These are phyloP conservation scores for Sanghuangporus weigelae DNA, from an alignment of 1,284 basidiomycete genomes.

Conservation along the genomic window DNA sequence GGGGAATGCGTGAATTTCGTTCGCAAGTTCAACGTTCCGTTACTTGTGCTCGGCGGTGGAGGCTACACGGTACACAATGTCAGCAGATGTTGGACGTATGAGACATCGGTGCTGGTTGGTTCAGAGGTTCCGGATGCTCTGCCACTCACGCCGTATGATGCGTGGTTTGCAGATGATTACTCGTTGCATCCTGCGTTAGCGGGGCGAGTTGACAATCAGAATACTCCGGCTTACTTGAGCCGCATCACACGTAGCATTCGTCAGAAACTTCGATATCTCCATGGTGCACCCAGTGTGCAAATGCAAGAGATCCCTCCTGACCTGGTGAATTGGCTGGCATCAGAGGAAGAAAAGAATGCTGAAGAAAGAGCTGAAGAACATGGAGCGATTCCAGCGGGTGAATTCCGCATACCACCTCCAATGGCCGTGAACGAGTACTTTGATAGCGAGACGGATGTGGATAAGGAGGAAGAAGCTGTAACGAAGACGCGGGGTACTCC, in stretches of 20 bases:
- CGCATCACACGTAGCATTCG: slow-evolving; percentile 81
- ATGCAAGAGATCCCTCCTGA: slow-evolving; percentile 97
- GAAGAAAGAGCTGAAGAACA: slow-evolving; percentile 71
- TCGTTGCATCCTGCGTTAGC: slow-evolving; percentile 91
- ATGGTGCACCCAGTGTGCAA: slow-evolving; percentile 92
- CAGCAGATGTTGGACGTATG: slow-evolving; percentile 98
- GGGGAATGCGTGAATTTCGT: slow-evolving; percentile 98
- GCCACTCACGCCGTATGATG: slow-evolving; percentile 86
- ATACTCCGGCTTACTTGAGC: slow-evolving; percentile 78
- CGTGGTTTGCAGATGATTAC: slow-evolving; percentile 91
- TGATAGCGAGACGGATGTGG: slow-evolving; percentile 67
- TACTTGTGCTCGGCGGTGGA: slow-evolving; percentile 90
- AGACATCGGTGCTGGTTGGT: slow-evolving; percentile 91
- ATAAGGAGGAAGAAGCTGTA: slow-evolving; percentile 29
- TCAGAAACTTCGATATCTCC: slow-evolving; percentile 90
- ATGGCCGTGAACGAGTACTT: slow-evolving; percentile 62
- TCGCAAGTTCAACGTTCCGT: slow-evolving; percentile 84
- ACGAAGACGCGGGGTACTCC: slow-evolving; percentile 1
- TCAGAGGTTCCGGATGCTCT: slow-evolving; percentile 81
- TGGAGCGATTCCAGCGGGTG: slow-evolving; percentile 53
- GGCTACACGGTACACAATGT: slow-evolving; percentile 97
- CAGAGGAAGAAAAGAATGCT: slow-evolving; percentile 68
- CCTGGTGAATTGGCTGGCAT: slow-evolving; percentile 72
- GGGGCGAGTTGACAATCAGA: slow-evolving; percentile 90
- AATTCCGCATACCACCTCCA: slow-evolving; percentile 47